Base-by-base conservation (phyloP, 768 basidiomycete species). In the Gelatoporia subvermispora region DNA sequence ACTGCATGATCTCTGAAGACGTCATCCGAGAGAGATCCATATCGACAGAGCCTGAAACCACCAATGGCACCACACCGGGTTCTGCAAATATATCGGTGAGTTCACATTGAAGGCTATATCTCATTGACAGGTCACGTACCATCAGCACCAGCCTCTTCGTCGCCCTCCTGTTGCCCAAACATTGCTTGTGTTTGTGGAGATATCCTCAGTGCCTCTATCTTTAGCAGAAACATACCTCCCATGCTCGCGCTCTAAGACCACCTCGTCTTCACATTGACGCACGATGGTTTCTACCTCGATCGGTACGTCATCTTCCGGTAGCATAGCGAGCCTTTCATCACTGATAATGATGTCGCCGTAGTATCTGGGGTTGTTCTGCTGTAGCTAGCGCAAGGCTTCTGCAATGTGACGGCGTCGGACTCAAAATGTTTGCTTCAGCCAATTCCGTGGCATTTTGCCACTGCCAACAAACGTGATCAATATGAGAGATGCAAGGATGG, bases 241-340 rank as follows among this genome's bases (percentile, higher is more conserved):
- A 11, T 46, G 41, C 38, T 69, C 68, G 31, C 47, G 20, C 2
- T 52, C 54, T 0, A 59, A 25, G 0, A 63, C 42, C 0, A 43
- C 46, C 8, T 20, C 47, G 46, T 65, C 58, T 16, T 43, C 28
- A n/a, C 50, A 42, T 31, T 64, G 53, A 0, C 56, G 51, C 0
- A 66, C 50, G 0, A 52, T 47, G 1, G 23, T 46, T 1, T 51
- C 11, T 3, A 72, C 52, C 38, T 67, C 66, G 0, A 49, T 28
- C 1, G 72, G 72, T 0, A 72, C 55, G 43, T 64, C 63, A 37
- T 70, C 64, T 10, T 64, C 61, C 3, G 67, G 70, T 5, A 73
- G 53, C 2, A n/a, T 7, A 8, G 8, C 13, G 5, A 73, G 35
- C 0, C 50, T 43, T 4, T 40, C 46, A 0, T 31, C 34, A 38